Base-by-base conservation (phyloP, 192 early-diverging fungal species). In the Lunasporangiospora selenospora region DNA sequence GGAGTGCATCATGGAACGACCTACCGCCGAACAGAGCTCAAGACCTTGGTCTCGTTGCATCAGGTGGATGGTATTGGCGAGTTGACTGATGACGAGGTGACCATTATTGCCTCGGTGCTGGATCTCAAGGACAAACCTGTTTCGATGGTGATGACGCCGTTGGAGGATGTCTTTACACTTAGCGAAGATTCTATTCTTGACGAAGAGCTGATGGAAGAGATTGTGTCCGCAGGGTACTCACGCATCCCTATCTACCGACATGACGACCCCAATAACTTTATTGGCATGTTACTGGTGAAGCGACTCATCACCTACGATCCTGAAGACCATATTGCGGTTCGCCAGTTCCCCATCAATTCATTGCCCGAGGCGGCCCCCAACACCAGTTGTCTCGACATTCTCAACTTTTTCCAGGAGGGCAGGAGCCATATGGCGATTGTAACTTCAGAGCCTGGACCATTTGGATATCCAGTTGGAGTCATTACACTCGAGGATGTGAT, bases 401-500 rank as follows among this genome's bases (percentile, higher is more conserved):
- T 92, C 30, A 92, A 92, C 58, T 85, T 87, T 34, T 92, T 92
- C 75, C 90, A 92, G 66, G 89, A 89, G 55, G 90, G 90, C 11
- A 81, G 87, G 52, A 88, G 87, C 60, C 90, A 92, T 53, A 86
- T 92, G 88, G 89, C 90, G 6, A 67, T 88, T 30, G 86, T 89
- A 10, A 48, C 58, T 2, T 54, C 57, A 19, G 49, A 46, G 31
- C 45, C 54, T 0, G 56, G 49, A 48, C 42, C 36, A 43, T 50
- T 40, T 38, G 38, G 49, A 7, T 6, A 38, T 8, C 70, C 70
- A 3, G 67, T 92, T 26, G 90, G 90, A 18, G 85, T 90, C 12
- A 88, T 92, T 40, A 92, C 90, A 6, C 70, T 92, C 33, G 90
- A 92, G 51, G 90, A 92, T 62, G 88, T 92, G 12, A 88, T 92